Evolutionary conservation across 768 basidiomycete species (phyloP).

Genomic region (Leccinum pellstonianum): DNA sequence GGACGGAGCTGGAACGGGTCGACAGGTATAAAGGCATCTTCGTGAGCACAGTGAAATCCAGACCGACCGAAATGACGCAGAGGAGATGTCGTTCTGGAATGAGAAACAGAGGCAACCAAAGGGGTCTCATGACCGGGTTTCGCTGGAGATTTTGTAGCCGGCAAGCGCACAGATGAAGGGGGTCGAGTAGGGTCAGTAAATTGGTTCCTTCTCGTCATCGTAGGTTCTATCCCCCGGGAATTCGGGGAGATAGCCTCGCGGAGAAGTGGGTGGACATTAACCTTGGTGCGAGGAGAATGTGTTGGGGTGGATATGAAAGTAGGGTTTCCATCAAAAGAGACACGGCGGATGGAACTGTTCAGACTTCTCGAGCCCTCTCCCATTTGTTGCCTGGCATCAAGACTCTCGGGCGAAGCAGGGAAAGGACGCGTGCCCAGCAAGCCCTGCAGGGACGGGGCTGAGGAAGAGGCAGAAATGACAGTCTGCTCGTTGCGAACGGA

Average conservation of each 20-base stretch:
- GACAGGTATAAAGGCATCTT: constrained; percentile 56
- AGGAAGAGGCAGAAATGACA: constrained; percentile 42
- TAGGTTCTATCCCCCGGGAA: constrained; percentile 13
- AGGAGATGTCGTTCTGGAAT: constrained; percentile 51
- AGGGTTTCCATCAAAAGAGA: constrained; percentile 50
- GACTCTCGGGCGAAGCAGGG: constrained; percentile 13
- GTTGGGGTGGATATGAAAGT: constrained; percentile 34
- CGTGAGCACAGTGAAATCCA: constrained; percentile 48
- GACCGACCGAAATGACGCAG: constrained; percentile 57
- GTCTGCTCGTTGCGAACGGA: constrained; percentile 31
- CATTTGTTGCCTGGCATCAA: constrained; percentile 20
- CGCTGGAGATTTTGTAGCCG: constrained; percentile 8
- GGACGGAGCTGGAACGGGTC: constrained; percentile 47
- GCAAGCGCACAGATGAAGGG: constrained; percentile 12
- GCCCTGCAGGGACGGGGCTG: constrained; percentile 41
- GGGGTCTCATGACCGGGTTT: constrained; percentile 30
- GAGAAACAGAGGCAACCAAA: constrained; percentile 32
- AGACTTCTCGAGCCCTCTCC: constrained; percentile 42
- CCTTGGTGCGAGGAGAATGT: constrained; percentile 35
- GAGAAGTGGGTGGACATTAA: constrained; percentile 26
- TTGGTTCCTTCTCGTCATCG: neutral
- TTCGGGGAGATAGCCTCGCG: constrained; percentile 13
- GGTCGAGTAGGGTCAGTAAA: neutral
- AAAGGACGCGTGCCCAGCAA: constrained; percentile 23
- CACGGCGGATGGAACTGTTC: constrained; percentile 48